A percentile compares a stretch with the other conserved stretches of the same genome.
These are phyloP conservation scores for Alternaria ethzedia DNA, from an alignment of 2,329 filamentous ascomycete genomes.

Conservation along the genomic window DNA sequence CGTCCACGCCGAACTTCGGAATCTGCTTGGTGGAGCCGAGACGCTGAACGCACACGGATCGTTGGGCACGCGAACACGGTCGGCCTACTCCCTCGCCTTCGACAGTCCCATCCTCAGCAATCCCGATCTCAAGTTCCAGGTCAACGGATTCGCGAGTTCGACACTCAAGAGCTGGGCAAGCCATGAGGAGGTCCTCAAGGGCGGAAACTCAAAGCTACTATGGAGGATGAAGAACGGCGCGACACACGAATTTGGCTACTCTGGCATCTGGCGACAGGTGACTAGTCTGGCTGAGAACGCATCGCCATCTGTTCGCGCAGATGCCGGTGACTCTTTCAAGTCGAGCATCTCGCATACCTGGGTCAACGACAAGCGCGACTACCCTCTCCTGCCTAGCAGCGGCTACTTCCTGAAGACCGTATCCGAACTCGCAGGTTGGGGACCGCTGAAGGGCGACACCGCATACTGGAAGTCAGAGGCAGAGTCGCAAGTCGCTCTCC, in stretches of 20 bases:
- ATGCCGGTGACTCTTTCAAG: slow-evolving; percentile 91
- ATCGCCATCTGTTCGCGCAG: slow-evolving; percentile 78
- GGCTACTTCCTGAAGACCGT: slow-evolving; percentile 82
- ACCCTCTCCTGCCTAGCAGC: slow-evolving; percentile 79
- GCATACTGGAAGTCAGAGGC: slow-evolving; percentile 93
- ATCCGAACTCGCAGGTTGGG: slow-evolving; percentile 86
- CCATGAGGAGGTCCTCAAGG: slow-evolving; percentile 87
- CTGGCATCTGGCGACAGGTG: slow-evolving; percentile 84
- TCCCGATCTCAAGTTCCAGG: slow-evolving; percentile 77
- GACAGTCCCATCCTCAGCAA: slow-evolving; percentile 84
- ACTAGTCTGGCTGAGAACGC: slow-evolving; percentile 78
- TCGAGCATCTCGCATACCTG: slow-evolving; percentile 84
- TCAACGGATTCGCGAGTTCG: slow-evolving; percentile 82
- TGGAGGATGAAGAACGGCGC: slow-evolving; percentile 72
- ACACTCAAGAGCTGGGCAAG: slow-evolving; percentile 92
- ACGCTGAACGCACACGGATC: slow-evolving; percentile 86
- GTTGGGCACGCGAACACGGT: slow-evolving; percentile 86
- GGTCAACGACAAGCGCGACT: slow-evolving; percentile 79
- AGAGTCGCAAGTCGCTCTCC: slow-evolving; percentile 77
- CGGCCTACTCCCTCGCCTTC: slow-evolving; percentile 86
- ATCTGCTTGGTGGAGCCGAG: slow-evolving; percentile 94
- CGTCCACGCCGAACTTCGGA: slow-evolving; percentile 83
- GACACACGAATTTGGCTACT: slow-evolving; percentile 80
- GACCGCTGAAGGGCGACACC: slow-evolving; percentile 84
- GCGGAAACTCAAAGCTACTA: slow-evolving; percentile 75